A percentile compares a stretch with the other conserved stretches of the same genome.
phyloP scores from a whole-genome alignment of 2,329 filamentous ascomycete genomes.

The Lojkania enalia region DNA sequence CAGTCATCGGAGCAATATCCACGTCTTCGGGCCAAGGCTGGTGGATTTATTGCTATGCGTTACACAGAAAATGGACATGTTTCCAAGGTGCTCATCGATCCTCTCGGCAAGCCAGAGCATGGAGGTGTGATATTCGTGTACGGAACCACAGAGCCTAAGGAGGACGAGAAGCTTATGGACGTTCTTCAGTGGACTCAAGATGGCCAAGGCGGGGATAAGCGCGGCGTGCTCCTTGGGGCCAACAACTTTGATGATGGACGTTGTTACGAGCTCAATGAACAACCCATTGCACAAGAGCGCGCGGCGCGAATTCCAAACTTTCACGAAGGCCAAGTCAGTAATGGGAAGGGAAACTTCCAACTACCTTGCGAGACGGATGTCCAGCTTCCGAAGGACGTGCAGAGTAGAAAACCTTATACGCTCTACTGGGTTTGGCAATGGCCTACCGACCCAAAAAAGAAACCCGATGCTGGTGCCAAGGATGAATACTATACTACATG shows the following conservation, averaged over 20 bases:
- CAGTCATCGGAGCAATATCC: slow-evolving; percentile 61
- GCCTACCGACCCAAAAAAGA: slow-evolving; percentile 58
- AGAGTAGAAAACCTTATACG: slow-evolving; percentile 69
- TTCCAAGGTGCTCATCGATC: slow-evolving; percentile 42
- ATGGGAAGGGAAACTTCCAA: slow-evolving; percentile 48
- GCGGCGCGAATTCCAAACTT: slow-evolving; percentile 59
- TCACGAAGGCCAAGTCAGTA: slow-evolving; percentile 51
- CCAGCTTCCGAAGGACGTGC: slow-evolving; percentile 68
- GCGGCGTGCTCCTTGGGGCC: slow-evolving; percentile 74
- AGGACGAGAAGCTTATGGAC: slow-evolving; percentile 60
- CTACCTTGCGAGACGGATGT: slow-evolving; percentile 83
- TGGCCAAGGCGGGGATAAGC: slow-evolving; percentile 77
- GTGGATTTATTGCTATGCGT: slow-evolving; percentile 52
- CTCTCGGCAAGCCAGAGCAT: slow-evolving; percentile 49
- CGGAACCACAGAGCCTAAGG: slow-evolving; percentile 52
- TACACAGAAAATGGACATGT: slow-evolving; percentile 58
- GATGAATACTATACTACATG: slow-evolving; percentile 64
- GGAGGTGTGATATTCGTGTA: slow-evolving; percentile 54
- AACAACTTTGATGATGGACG: slow-evolving; percentile 88
- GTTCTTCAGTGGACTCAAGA: slow-evolving; percentile 82
- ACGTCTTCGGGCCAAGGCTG: slow-evolving; percentile 61
- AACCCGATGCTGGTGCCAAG: slow-evolving; percentile 49
- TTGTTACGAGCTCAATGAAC: slow-evolving; percentile 77
- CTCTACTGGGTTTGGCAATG: slow-evolving; percentile 98
- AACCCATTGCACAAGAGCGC: slow-evolving; percentile 61